Conservation (phyloP, 2,329 filamentous ascomycete genomes). For the Truncatella angustata region DNA sequence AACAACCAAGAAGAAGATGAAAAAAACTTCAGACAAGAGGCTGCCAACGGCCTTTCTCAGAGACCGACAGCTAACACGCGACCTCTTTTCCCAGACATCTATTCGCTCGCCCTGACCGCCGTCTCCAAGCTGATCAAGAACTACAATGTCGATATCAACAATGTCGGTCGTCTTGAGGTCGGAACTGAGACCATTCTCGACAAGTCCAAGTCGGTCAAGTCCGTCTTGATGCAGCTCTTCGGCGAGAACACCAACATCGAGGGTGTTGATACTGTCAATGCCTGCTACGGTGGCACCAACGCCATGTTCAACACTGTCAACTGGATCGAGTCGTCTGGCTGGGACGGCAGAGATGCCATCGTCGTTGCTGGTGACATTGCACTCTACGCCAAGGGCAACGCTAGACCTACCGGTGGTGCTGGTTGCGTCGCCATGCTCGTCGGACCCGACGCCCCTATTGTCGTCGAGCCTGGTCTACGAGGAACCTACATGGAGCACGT, state of each 20-base stretch:
- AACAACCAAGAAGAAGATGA: no score
- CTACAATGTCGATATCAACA: slow-evolving; percentile 77
- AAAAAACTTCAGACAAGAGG: no score
- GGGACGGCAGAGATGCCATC: slow-evolving; percentile 80
- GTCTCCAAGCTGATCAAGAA: slow-evolving; percentile 76
- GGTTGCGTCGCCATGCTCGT: slow-evolving; percentile 77
- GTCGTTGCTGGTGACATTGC: slow-evolving; percentile 82
- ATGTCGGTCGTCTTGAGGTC: slow-evolving; percentile 78
- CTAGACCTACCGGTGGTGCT: slow-evolving; percentile 77
- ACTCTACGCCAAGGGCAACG: slow-evolving; percentile 80
- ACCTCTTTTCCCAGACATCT: slow-evolving; percentile 63
- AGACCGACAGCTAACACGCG: neutral
- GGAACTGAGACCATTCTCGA: slow-evolving; percentile 83
- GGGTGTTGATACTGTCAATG: slow-evolving; percentile 80
- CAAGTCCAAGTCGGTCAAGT: slow-evolving; percentile 91
- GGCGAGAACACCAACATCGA: slow-evolving; percentile 81
- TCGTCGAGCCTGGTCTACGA: slow-evolving; percentile 74
- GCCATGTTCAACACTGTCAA: slow-evolving; percentile 80
- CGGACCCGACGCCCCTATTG: slow-evolving; percentile 74
- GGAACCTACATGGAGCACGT: slow-evolving; percentile 80
- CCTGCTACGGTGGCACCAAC: slow-evolving; percentile 85
- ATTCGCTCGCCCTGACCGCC: slow-evolving; percentile 79
- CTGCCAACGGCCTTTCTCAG: no score
- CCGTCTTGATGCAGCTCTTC: slow-evolving; percentile 83
- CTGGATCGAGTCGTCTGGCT: slow-evolving; percentile 84